Conservation (phyloP, 495 filamentous ascomycete genomes). For the Aspergillus leporis region DNA sequence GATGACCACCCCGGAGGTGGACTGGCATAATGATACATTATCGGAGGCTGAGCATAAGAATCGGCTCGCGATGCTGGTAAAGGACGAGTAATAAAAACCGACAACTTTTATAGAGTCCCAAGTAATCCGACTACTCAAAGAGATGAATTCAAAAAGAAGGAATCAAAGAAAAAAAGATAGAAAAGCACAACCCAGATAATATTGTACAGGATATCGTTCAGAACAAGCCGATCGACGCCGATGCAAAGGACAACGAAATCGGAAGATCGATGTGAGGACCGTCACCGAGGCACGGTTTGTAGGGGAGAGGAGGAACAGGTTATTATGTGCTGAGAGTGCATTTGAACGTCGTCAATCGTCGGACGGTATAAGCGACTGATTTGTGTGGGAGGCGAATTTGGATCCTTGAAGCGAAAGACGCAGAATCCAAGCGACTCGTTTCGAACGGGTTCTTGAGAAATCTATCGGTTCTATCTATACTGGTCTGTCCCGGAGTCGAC, state of each 20-base stretch:
- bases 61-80: conserved; percentile 18
- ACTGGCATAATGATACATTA: conserved; percentile 56
- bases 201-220: conserved; percentile 55
- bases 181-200: conserved; percentile 36
- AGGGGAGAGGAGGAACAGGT: conserved; percentile 46
- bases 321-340: conserved; percentile 45
- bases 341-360: conserved; percentile 47
- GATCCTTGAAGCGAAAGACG: conserved; percentile 10
- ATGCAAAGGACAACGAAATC: conserved; percentile 27
- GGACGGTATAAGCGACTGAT: conserved; percentile 15
- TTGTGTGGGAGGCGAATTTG: conserved; percentile 2
- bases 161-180: conserved; percentile 21
- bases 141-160: conserved; percentile 13
- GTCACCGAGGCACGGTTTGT: conserved; percentile 51
- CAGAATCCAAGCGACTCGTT: conserved; percentile 7
- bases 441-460: background rate
- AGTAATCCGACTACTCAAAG: conserved; percentile 11
- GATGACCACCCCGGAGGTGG: conserved; percentile 51
- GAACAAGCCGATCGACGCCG: conserved; percentile 44
- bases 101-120: conserved; percentile 15
- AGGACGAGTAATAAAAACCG: conserved; percentile 19
- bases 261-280: conserved; percentile 30
- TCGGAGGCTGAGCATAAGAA: conserved; percentile 37
- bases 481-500: background rate
- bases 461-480: conserved; percentile 1